Evolutionary conservation across 2,329 filamentous ascomycete species (phyloP).

Genomic region (Fusarium subglutinans): DNA sequence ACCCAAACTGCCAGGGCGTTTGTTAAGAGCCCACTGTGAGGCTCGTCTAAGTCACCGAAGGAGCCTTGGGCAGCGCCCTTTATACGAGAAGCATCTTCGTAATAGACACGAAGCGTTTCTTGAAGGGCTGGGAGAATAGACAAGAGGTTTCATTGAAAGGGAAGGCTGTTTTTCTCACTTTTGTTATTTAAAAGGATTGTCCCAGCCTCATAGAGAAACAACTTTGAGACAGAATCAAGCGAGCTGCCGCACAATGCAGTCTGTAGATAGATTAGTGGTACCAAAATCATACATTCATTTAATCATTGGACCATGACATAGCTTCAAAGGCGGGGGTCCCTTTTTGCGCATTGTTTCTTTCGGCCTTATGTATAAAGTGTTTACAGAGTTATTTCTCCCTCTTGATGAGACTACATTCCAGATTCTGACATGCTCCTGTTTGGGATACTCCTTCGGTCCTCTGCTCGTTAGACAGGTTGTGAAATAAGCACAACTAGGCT

Average conservation of each 20-base stretch:
- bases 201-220: not conserved
- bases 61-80: not conserved
- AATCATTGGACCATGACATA: not conserved
- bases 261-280: not conserved
- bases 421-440: too few species aligned
- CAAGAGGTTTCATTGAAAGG: too few species aligned
- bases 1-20: not conserved
- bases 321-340: not conserved
- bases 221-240: not conserved
- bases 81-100: accelerated
- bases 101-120: not conserved
- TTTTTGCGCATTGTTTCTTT: too few species aligned
- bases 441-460: too few species aligned
- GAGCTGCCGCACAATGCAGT: not conserved
- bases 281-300: not conserved
- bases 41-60: not conserved
- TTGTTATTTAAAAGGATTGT: too few species aligned
- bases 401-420: too few species aligned
- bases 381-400: too few species aligned
- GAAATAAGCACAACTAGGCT: too few species aligned
- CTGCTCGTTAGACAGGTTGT: too few species aligned
- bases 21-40: not conserved
- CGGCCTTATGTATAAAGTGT: too few species aligned
- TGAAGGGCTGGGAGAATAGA: too few species aligned
- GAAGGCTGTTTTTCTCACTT: too few species aligned